Percentiles rank a stretch among this genome's conserved stretches.
Evolutionary conservation across 257 asterid genomes (phyloP).

Genomic region (Nemophila menziesii): DNA sequence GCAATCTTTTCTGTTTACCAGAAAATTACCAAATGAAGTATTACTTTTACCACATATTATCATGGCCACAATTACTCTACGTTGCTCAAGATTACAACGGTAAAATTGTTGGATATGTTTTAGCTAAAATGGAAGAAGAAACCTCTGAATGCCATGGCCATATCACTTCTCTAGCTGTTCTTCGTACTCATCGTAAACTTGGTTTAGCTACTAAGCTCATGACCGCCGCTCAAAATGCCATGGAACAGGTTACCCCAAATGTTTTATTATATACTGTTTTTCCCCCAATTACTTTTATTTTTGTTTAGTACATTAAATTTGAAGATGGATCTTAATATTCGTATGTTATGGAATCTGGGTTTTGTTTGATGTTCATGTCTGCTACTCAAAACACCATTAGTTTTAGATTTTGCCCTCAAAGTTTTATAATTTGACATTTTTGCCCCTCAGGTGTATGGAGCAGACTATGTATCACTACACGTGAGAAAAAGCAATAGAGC

Average conservation of each 20-base stretch:
- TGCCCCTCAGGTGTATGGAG: slow-evolving; percentile 52
- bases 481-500: slow-evolving; percentile 91
- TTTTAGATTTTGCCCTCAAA: too few relatives aligned
- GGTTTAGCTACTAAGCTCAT: slow-evolving; percentile 95
- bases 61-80: slow-evolving; percentile 97
- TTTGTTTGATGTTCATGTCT: neutral
- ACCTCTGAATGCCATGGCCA: slow-evolving; percentile 93
- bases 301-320: too few relatives aligned
- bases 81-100: slow-evolving; percentile 98
- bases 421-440: neutral
- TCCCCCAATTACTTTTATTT: too few relatives aligned
- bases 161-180: slow-evolving; percentile 98
- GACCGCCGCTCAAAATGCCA: slow-evolving; percentile 98
- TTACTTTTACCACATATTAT: slow-evolving; percentile 87
- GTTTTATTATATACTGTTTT: too few relatives aligned
- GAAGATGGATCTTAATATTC: neutral
- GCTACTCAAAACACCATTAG: neutral
- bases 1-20: slow-evolving; percentile 87
- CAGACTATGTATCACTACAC: slow-evolving; percentile 92
- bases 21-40: slow-evolving; percentile 98
- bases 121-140: slow-evolving; percentile 98
- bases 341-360: neutral
- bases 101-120: slow-evolving; percentile 87
- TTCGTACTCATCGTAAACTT: slow-evolving; percentile 88
- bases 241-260: slow-evolving; percentile 57